Conservation (phyloP, 139 green algal species). For the Axilococcus clingmanii region DNA sequence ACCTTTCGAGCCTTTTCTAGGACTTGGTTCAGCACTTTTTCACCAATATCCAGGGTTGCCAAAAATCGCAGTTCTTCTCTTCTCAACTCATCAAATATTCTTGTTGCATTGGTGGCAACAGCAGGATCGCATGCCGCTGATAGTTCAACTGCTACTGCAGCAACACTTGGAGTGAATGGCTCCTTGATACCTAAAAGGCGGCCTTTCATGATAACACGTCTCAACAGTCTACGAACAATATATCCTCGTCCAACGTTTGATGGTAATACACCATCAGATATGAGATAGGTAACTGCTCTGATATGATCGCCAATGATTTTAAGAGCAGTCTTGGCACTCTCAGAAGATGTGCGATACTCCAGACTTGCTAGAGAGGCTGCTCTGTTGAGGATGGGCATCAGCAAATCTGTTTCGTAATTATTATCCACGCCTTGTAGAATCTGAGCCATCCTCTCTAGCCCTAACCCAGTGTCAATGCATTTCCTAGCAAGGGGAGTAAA, state of each 20-base stretch:
- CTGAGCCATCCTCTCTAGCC: conserved; percentile 83
- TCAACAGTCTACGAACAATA: conserved; percentile 87
- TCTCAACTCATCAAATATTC: conserved; percentile 58
- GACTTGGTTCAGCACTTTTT: too few relatives aligned
- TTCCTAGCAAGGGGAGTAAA: conserved; percentile 78
- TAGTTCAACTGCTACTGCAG: conserved; percentile 60
- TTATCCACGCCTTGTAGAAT: conserved; percentile 82
- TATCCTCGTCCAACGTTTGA: conserved; percentile 57
- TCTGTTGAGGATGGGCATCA: conserved; percentile 85
- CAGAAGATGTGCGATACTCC: conserved; percentile 56
- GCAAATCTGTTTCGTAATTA: conserved; percentile 97
- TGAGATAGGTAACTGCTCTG: conserved; percentile 90
- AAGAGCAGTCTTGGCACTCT: conserved; percentile 92
- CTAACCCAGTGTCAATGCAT: conserved; percentile 95
- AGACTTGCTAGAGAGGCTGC: conserved; percentile 62
- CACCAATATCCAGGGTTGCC: conserved; percentile 83
- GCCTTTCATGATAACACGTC: conserved; percentile 83
- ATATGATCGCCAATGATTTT: conserved; percentile 96
- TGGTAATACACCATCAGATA: conserved; percentile 81
- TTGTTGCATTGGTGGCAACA: conserved; percentile 47
- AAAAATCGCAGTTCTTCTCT: conserved; percentile 88
- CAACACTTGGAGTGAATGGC: conserved; percentile 76
- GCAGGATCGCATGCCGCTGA: conserved; percentile 86
- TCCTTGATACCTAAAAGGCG: conserved; percentile 51
- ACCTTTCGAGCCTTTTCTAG: conserved; percentile 90